These are phyloP conservation scores for Diddensiella caesifluorescens DNA, from an alignment of 805 yeast species.

Conservation along the genomic window DNA sequence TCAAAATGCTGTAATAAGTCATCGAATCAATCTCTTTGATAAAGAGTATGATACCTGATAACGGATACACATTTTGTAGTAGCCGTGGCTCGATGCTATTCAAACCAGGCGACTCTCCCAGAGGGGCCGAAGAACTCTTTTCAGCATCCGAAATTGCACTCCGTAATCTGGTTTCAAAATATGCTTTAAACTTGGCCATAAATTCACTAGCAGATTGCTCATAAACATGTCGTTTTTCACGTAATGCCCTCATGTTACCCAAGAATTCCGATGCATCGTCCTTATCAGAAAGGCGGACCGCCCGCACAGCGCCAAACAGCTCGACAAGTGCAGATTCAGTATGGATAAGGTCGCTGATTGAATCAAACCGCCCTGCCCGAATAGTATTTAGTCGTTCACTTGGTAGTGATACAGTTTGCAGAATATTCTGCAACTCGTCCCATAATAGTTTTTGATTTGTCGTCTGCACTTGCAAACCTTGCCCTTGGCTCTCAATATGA, in stretches of 20 bases:
- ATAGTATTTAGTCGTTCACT: conserved; percentile 47
- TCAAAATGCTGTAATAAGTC: conserved; percentile 42
- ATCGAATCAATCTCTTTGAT: conserved; percentile 51
- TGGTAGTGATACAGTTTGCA: conserved; percentile 65
- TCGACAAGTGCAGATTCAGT: conserved; percentile 53
- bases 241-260: conserved; percentile 57
- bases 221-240: conserved; percentile 57
- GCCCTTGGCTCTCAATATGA: conserved; percentile 65
- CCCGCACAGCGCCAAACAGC: conserved; percentile 58
- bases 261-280: conserved; percentile 24
- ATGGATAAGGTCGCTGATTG: conserved; percentile 37
- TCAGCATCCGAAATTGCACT: conserved; percentile 23
- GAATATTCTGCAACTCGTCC: conserved; percentile 60
- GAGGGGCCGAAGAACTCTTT: conserved; percentile 7
- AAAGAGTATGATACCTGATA: conserved; percentile 49
- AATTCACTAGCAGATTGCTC: conserved; percentile 52
- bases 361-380: conserved; percentile 44
- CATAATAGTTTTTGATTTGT: conserved; percentile 74
- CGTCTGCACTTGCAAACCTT: conserved; percentile 78
- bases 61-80: conserved; percentile 30
- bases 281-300: conserved; percentile 49
- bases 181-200: conserved; percentile 40
- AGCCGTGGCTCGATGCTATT: conserved; percentile 22
- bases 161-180: conserved; percentile 41
- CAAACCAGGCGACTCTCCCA: conserved; percentile 14